A percentile compares a stretch with the other conserved stretches of the same genome.
phyloP scores from a whole-genome alignment of 768 basidiomycete species.

The Collybiopsis confluens region DNA sequence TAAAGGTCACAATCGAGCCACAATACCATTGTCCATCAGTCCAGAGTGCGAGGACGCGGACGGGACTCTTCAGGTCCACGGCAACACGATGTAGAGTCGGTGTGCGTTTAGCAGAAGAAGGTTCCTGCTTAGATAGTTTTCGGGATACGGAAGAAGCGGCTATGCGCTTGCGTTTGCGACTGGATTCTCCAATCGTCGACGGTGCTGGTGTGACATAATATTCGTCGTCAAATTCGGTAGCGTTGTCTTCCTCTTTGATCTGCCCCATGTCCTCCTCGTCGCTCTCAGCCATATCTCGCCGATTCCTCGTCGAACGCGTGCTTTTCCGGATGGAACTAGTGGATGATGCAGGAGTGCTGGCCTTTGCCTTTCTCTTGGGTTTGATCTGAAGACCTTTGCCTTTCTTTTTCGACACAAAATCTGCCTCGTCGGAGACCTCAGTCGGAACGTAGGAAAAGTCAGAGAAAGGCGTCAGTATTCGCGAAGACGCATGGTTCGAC shows the following conservation, averaged over 20 bases:
- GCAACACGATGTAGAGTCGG: neutral
- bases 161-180: constrained; percentile 1
- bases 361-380: neutral
- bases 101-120: neutral
- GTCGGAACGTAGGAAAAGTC: too few species aligned
- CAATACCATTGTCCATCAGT: constrained; percentile 3
- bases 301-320: neutral
- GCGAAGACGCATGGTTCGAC: neutral
- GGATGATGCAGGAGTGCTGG: neutral
- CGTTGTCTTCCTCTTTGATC: neutral
- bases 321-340: neutral
- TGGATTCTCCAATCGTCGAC: neutral
- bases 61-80: neutral
- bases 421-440: neutral
- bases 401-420: neutral
- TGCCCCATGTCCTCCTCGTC: neutral
- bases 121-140: neutral
- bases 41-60: constrained; percentile 3
- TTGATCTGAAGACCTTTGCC: neutral
- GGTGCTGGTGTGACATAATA: neutral
- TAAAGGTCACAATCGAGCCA: neutral
- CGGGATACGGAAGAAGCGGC: neutral
- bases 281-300: neutral
- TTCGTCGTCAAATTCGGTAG: neutral
- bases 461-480: neutral